Evolutionary conservation across 1,284 basidiomycete genomes (phyloP), one percentile per base, ranked within the genome.

Genomic region (Sanghuangporus sanghuang): DNA sequence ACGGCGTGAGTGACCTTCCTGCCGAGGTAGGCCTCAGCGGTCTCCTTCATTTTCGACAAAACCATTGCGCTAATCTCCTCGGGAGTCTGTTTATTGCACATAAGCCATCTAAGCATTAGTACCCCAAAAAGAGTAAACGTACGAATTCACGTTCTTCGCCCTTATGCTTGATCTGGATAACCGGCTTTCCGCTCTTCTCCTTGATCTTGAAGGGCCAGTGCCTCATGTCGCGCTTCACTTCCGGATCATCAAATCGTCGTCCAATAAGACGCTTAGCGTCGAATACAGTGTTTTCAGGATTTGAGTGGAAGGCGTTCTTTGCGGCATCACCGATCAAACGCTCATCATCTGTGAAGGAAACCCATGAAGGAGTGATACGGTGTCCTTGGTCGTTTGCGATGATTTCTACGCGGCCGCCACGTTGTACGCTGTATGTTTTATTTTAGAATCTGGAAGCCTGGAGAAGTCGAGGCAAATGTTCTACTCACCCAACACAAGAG

Each of bases 31-130:
- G 95, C 93, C 84, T 98, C 96, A 67, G 96, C 96, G 53, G 94
- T 98, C 82, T 98, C 96, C 87, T 98, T 98, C 96, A 99, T 98
- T 85, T 98, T 98, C 67, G 77, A 82, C 66, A 98, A 80, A 71
- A 99, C 86, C 96, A 98, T 99, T 64, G 96, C 93, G 63, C 88
- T 92, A 70, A 95, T 85, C 78, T 95, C 93, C 76, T 96, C 93
- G 1, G 93, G 90, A 2, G 87, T 86, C 89, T 90, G 58, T 1
- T 57, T n/a, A 39, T 40, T 38, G 68, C 62, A 1, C 68, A 1
- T 64, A 58, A 8, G 7, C 21, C 21, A 18, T 32, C 27, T 32
- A 32, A 32, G 3, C 27, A 8, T 14, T n/a, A 1, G 6, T 46
- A 6, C n/a, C n/a, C n/a, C 14, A n/a, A 18, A 14, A 39, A 18